Evolutionary conservation across 352 stramenopile species (phyloP).

Genomic region (Blastocystis sp.): DNA sequence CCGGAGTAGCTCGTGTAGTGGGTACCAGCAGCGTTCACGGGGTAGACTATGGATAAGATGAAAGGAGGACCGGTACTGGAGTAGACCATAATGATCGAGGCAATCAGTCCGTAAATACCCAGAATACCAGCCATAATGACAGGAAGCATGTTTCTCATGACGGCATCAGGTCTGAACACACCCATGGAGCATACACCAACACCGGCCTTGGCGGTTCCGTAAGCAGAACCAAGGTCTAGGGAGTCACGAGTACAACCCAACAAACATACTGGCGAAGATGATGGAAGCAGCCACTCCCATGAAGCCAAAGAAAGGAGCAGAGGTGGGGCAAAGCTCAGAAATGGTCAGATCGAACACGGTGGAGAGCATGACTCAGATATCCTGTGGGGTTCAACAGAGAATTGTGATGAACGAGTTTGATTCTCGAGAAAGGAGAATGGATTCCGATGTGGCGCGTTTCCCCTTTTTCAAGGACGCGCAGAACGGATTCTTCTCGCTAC

Average conservation of each 20-base stretch:
- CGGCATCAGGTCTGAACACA: constrained; percentile 88
- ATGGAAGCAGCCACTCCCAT: constrained; percentile 92
- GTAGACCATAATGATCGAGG: constrained; percentile 78
- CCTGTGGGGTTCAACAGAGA: too few relatives aligned
- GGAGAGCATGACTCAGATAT: constrained; percentile 19
- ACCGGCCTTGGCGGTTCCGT: constrained; percentile 93
- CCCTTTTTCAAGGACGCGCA: too few relatives aligned
- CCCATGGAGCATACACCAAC: constrained; percentile 91
- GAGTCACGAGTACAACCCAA: not conserved
- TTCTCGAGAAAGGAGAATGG: too few relatives aligned
- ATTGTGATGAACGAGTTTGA: too few relatives aligned
- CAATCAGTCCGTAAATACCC: constrained; percentile 84
- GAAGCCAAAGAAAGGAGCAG: constrained; percentile 98
- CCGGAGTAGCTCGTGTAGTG: constrained; percentile 79
- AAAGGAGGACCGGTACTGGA: constrained; percentile 54
- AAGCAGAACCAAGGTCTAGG: constrained; percentile 89
- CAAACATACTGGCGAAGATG: constrained; percentile 83
- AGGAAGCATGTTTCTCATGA: constrained; percentile 98
- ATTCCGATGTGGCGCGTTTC: too few relatives aligned
- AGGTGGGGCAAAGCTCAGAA: constrained; percentile 91
- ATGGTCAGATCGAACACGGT: constrained; percentile 71
- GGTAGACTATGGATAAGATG: not conserved
- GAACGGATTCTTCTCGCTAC: too few relatives aligned
- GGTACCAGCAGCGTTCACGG: constrained; percentile 35
- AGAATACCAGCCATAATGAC: constrained; percentile 93